Percentiles rank a stretch among this genome's conserved stretches.
Conservation (phyloP, 192 early-diverging fungal genomes). For the Umbelopsis isabellina region DNA sequence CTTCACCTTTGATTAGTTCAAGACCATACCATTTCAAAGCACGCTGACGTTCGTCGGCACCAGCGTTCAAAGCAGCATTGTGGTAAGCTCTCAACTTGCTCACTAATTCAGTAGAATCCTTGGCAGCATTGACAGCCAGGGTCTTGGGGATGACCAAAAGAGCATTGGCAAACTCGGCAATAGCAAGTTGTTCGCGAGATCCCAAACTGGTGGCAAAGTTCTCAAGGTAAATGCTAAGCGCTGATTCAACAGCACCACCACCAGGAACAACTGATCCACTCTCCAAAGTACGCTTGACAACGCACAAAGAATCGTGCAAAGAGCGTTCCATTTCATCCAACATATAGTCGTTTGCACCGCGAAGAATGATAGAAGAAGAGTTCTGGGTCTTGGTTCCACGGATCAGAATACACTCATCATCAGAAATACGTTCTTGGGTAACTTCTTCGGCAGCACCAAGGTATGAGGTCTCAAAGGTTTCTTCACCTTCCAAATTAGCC, state of each 20-base stretch:
- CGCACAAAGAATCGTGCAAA: slow-evolving; percentile 92
- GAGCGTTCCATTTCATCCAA: slow-evolving; percentile 99
- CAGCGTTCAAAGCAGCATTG: slow-evolving; percentile 81
- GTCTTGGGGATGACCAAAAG: slow-evolving; percentile 97
- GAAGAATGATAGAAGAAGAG: slow-evolving; percentile 92
- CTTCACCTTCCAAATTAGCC: slow-evolving; percentile 97
- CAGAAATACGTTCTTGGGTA: slow-evolving; percentile 95
- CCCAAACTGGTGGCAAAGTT: slow-evolving; percentile 97
- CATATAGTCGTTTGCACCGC: slow-evolving; percentile 99
- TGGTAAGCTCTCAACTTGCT: slow-evolving; percentile 97
- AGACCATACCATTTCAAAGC: slow-evolving; percentile 88
- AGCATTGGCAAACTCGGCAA: slow-evolving; percentile 96
- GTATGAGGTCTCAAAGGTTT: slow-evolving; percentile 89
- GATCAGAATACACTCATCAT: slow-evolving; percentile 97
- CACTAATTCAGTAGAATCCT: slow-evolving; percentile 95
- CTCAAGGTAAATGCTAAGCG: slow-evolving; percentile 95
- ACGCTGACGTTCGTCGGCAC: slow-evolving; percentile 72
- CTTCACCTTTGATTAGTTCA: slow-evolving; percentile 90
- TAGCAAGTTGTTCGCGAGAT: slow-evolving; percentile 97
- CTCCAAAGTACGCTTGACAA: slow-evolving; percentile 96
- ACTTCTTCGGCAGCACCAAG: slow-evolving; percentile 96
- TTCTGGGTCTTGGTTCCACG: slow-evolving; percentile 88
- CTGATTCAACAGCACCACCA: slow-evolving; percentile 95
- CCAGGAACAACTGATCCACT: slow-evolving; percentile 96
- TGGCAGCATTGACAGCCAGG: slow-evolving; percentile 96